Conservation (phyloP, 495 filamentous ascomycete genomes). For the Podospora tetraspora region DNA sequence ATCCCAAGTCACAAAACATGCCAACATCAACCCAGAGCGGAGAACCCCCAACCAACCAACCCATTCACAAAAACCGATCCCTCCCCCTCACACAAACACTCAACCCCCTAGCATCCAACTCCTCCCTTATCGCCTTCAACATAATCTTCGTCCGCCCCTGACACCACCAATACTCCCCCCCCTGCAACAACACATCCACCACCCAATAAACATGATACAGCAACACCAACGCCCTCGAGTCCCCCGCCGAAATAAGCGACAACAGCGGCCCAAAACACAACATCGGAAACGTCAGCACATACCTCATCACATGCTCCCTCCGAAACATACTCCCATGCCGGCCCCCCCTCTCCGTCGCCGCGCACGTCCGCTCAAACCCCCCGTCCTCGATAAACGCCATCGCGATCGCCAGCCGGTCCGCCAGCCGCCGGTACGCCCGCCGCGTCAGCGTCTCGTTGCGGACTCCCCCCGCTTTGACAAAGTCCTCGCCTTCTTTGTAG, state of each 20-base stretch:
- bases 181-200: constrained; percentile 14
- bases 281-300: constrained; percentile 27
- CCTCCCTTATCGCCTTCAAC: constrained; percentile 13
- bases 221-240: constrained; percentile 24
- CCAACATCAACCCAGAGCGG: not conserved
- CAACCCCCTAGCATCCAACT: constrained; percentile 18
- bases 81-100: constrained; percentile 12
- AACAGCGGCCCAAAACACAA: constrained; percentile 25
- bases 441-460: constrained; percentile 4
- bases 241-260: constrained; percentile 20
- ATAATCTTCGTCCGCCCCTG: constrained; percentile 15
- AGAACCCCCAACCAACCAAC: not conserved
- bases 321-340: not conserved
- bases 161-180: constrained; percentile 25
- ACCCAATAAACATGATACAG: constrained; percentile 25
- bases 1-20: not conserved
- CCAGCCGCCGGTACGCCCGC: constrained; percentile 14
- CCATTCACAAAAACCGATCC: not conserved
- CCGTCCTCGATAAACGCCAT: constrained; percentile 15
- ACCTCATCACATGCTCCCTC: constrained; percentile 17
- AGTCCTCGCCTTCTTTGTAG: constrained; percentile 19
- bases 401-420: constrained; percentile 14
- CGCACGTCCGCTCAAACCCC: not conserved
- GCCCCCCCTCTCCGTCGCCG: not conserved
- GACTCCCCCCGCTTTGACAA: constrained; percentile 7